Base-by-base conservation (phyloP, 257 asterid species). In the Penstemon barbatus region DNA sequence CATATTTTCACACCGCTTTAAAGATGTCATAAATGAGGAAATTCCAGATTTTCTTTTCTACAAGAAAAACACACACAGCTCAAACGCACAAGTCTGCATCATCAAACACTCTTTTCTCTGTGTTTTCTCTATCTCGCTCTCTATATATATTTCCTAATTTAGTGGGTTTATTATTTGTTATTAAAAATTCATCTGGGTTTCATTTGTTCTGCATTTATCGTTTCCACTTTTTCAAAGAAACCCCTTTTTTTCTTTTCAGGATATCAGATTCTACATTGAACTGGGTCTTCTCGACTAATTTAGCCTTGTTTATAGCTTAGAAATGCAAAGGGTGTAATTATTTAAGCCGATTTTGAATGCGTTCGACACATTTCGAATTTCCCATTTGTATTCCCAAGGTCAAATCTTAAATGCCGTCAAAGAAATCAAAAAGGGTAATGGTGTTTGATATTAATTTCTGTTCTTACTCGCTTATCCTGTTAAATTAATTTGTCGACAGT, bases 1-100 rank as follows among this genome's bases (percentile, higher is more conserved):
- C 81, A 82, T 80, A 64, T 69, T 71, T 72, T 66, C 78, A 9
- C 76, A 80, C 83, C 68, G 46, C 75, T 65, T 77, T 57, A 55
- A 57, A 51, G 51, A 52, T 52, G 19, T 61, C 10, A 9, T 49
- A 64, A 33, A 60, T 62, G 10, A 63, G 40, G 2, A 59, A 66
- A 70, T 49, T 63, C 63, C 74, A 65, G 60, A 71, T 49, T 55
- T 15, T 54, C 57, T 56, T 70, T 49, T 8, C 63, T 50, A 54
- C 48, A 72, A 38, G 10, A 53, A 37, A 57, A 40, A 74, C 48
- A 19, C 51, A 19, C 51, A 49, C 52, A 66, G 7, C 51, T 56
- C 5, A 42, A 49, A 67, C 37, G 1, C 13, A 58, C 8, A 10
- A 7, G 19, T 48, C 68, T 37, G 7, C 51, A 43, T 61, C 65